Evolutionary conservation across 345 rosid species (phyloP), one percentile per base, ranked within the genome.

Genomic region (Eucalyptus pumila): DNA sequence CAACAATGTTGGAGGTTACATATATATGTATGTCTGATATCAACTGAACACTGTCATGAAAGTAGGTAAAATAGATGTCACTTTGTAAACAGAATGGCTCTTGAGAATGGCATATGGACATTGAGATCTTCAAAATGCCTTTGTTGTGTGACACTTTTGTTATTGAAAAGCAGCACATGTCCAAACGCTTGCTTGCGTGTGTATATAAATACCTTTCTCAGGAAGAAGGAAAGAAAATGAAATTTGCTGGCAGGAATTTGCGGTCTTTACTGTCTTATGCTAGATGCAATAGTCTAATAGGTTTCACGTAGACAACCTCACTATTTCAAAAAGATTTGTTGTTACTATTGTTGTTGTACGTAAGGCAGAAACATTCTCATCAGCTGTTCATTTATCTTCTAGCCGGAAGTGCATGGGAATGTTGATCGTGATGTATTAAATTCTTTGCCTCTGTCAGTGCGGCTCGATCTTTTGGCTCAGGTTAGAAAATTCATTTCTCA

Each of bases 381-480:
- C 44, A 40, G 34, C 62, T 50, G 87, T 14, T 86, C 37, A 89
- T 89, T 58, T 60, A 85, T 90, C 88, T 90, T 89, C 89, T 92
- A 94, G 96, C 95, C 95, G 85, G 93, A 87, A 89, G 89, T 94
- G 92, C 91, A 90, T 88, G 97, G 96, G 89, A 92, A 91, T 91
- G 92, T 97, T 91, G 99, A 97, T 94, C 96, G 96, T 85, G 95
- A 94, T 91, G 95, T 97, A 90, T 95, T 97, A 90, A 96, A 98
- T 89, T 93, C 99, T 89, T 93, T 97, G 93, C 99, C 99, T 88
- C 95, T 98, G 89, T 97, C 99, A 54, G 94, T 97, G 97, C 96
- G 95, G 91, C 97, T 97, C 67, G 97, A 97, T 93, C 99, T 97
- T 89, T 95, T 97, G 92, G 96, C 89, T 89, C 99, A 96, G 96